These are phyloP conservation scores for Podospora pseudocomata DNA, from an alignment of 495 filamentous ascomycete species.

Conservation along the genomic window DNA sequence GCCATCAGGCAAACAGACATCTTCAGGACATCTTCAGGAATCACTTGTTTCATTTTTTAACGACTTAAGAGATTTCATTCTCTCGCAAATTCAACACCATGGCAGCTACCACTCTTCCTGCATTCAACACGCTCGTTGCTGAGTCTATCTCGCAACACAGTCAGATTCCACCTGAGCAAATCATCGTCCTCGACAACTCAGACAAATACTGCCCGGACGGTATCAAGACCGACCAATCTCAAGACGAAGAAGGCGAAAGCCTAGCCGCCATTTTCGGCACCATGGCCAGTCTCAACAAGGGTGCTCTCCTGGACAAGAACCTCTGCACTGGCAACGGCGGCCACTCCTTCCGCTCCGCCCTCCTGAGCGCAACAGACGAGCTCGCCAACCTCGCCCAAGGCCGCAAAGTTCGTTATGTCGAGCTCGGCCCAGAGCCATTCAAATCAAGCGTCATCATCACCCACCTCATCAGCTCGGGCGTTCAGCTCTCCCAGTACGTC, in stretches of 20 bases:
- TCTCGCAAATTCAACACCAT: neutral
- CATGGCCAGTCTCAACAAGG: conserved; percentile 1
- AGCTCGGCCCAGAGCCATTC: neutral
- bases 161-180: neutral
- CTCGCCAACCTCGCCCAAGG: neutral
- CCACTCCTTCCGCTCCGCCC: neutral
- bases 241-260: neutral
- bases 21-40: neutral
- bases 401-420: neutral
- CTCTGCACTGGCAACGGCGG: conserved; percentile 4
- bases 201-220: conserved; percentile 1
- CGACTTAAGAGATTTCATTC: too few species aligned
- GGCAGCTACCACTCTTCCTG: neutral
- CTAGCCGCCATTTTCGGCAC: conserved; percentile 1
- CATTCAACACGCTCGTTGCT: neutral
- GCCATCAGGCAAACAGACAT: neutral
- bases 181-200: conserved; percentile 5
- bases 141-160: conserved; percentile 1
- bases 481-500: neutral
- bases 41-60: too few species aligned
- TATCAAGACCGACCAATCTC: neutral
- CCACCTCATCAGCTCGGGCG: neutral
- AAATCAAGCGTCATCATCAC: conserved; percentile 1
- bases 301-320: neutral
- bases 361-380: neutral